These are phyloP conservation scores for Claviceps quebecensis DNA, from an alignment of 2,329 filamentous ascomycete genomes.

Conservation along the genomic window DNA sequence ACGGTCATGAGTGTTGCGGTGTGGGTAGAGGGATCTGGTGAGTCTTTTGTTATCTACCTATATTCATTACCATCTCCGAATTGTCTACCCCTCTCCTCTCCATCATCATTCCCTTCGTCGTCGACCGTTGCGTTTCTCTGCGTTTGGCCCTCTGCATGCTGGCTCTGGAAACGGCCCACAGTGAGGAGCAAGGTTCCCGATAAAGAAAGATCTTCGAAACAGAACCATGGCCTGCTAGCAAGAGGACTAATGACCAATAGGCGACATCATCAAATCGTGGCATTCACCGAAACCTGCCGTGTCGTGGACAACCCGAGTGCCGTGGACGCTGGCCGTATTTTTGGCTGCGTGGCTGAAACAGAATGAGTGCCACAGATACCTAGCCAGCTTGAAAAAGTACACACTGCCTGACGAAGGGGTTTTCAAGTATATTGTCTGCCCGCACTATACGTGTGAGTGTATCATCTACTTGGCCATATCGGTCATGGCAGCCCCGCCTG, in stretches of 20 bases:
- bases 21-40: conserved; percentile 74
- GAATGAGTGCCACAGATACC: conserved; percentile 56
- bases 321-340: conserved; percentile 47
- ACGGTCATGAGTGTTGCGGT: conserved; percentile 55
- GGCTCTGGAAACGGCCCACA: not conserved
- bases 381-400: conserved; percentile 65
- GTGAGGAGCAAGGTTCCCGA: no score
- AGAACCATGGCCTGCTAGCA: no score
- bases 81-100: not conserved
- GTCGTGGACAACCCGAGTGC: conserved; percentile 13
- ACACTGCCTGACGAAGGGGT: conserved; percentile 60
- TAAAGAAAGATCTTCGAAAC: no score
- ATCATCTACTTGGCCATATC: conserved; percentile 70
- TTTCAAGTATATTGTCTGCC: conserved; percentile 63
- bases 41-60: conserved; percentile 13
- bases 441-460: conserved; percentile 87
- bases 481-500: conserved; percentile 56
- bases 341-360: conserved; percentile 58
- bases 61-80: no score
- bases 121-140: not conserved
- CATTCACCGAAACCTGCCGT: conserved; percentile 8
- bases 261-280: conserved; percentile 21
- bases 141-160: not conserved
- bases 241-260: conserved; percentile 9
- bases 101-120: not conserved